Conservation (phyloP, 2,329 filamentous ascomycete species). For the Aaosphaeria pasadenensis region DNA sequence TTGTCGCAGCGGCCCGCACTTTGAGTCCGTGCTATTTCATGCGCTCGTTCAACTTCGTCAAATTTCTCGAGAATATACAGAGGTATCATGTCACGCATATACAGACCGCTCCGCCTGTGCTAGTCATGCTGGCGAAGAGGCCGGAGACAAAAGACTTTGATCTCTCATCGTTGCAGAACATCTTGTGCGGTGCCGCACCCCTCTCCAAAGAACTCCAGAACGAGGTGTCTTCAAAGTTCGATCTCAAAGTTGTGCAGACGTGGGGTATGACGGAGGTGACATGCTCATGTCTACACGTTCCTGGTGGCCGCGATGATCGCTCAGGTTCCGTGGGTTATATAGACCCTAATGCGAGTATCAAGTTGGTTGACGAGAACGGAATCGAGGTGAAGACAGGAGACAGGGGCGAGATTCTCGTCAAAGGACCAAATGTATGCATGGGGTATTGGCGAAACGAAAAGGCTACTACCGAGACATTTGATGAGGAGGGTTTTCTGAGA, state of each 20-base stretch:
- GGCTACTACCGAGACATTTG: constrained; percentile 34
- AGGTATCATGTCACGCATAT: constrained; percentile 66
- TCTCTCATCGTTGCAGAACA: constrained; percentile 41
- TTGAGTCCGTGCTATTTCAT: constrained; percentile 54
- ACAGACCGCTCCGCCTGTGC: constrained; percentile 78
- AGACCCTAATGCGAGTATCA: constrained; percentile 35
- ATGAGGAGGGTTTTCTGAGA: constrained; percentile 34
- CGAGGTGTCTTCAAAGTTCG: constrained; percentile 80
- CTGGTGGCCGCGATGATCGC: constrained; percentile 31
- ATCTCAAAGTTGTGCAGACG: constrained; percentile 48
- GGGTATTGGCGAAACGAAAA: constrained; percentile 39
- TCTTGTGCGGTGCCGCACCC: constrained; percentile 59
- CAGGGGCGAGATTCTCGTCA: constrained; percentile 36
- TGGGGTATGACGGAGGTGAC: constrained; percentile 41
- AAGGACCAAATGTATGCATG: constrained; percentile 38
- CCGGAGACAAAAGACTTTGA: constrained; percentile 74
- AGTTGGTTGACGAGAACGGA: constrained; percentile 40
- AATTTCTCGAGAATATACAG: constrained; percentile 70
- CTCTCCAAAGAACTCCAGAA: constrained; percentile 76
- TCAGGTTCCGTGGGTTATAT: constrained; percentile 35
- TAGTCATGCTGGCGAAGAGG: constrained; percentile 73
- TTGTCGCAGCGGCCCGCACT: constrained; percentile 33
- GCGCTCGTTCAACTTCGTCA: constrained; percentile 71
- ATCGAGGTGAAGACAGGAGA: constrained; percentile 34
- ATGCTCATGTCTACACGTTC: constrained; percentile 35